Evolutionary conservation across 75 land plant genomes (phyloP).

Genomic region (Ceratopteris richardii): DNA sequence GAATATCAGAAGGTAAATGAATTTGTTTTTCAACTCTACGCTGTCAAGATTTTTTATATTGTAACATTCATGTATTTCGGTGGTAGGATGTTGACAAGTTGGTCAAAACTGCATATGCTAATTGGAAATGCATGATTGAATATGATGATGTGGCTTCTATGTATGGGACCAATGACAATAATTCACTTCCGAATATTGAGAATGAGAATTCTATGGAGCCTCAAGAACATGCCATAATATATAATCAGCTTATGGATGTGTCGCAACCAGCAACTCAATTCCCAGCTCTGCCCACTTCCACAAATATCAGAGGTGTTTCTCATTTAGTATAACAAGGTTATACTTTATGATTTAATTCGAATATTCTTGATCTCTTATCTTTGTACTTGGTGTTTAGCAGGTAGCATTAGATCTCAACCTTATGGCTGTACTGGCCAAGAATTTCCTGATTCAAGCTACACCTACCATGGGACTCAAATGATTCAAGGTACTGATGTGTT

Average conservation of each 20-base stretch:
- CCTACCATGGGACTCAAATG: conserved; percentile 16
- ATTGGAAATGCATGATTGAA: conserved; percentile 75
- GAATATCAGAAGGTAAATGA: conserved; percentile 76
- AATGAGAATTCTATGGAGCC: too few relatives aligned
- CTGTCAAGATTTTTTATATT: not conserved
- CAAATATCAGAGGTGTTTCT: conserved; percentile 15
- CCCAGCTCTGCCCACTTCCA: conserved; percentile 21
- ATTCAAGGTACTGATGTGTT: conserved; percentile 21
- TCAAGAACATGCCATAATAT: conserved; percentile 15
- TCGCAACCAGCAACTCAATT: conserved; percentile 11
- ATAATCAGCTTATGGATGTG: conserved; percentile 23
- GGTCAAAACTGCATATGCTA: conserved; percentile 87
- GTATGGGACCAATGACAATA: conserved; percentile 19
- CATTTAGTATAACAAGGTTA: too few relatives aligned
- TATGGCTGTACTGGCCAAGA: conserved; percentile 13
- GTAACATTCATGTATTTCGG: not conserved
- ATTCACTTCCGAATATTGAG: too few relatives aligned
- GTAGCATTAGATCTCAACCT: conserved; percentile 10
- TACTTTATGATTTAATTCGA: too few relatives aligned
- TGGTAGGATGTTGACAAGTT: conserved; percentile 71
- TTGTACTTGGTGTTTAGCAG: not conserved
- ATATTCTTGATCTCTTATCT: too few relatives aligned
- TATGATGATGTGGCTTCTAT: conserved; percentile 72
- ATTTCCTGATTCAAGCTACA: conserved; percentile 18
- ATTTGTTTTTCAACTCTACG: too few relatives aligned